phyloP scores from a whole-genome alignment of 306 rosid genomes.

The Astragalus membranaceus region DNA sequence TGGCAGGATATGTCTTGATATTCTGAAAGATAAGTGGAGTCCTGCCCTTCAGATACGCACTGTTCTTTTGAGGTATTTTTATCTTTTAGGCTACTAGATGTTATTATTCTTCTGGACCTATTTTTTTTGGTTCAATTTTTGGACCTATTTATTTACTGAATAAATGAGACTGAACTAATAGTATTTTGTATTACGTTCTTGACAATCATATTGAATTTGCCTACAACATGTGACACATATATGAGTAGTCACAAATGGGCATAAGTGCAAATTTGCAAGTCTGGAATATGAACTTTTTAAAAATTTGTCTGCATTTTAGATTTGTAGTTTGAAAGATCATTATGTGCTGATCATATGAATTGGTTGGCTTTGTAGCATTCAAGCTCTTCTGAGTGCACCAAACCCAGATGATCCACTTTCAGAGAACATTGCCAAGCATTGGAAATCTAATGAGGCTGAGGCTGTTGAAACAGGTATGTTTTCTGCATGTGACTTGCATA shows the following conservation, averaged over 20 bases:
- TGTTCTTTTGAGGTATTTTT: slow-evolving; percentile 72
- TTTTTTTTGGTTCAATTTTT: background rate
- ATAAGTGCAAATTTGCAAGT: background rate
- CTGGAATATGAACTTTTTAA: background rate
- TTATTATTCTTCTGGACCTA: background rate
- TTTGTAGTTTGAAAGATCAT: background rate
- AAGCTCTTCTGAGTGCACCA: slow-evolving; percentile 95
- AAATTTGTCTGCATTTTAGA: background rate
- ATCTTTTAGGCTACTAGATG: background rate
- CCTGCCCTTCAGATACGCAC: slow-evolving; percentile 94
- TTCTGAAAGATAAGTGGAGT: slow-evolving; percentile 85
- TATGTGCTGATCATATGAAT: background rate
- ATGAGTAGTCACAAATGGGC: background rate
- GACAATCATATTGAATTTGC: background rate
- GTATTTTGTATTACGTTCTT: background rate
- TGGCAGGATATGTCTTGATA: slow-evolving; percentile 84
- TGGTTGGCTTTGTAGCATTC: slow-evolving; percentile 42
- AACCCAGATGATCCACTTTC: slow-evolving; percentile 97
- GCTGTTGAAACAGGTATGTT: slow-evolving; percentile 89
- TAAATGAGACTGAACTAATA: background rate
- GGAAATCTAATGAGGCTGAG: slow-evolving; percentile 87
- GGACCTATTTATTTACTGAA: background rate
- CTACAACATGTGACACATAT: background rate
- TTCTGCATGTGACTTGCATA: background rate
- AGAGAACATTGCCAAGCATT: slow-evolving; percentile 92